Base-by-base conservation (phyloP, 805 yeast genomes). In the Candida montana region DNA sequence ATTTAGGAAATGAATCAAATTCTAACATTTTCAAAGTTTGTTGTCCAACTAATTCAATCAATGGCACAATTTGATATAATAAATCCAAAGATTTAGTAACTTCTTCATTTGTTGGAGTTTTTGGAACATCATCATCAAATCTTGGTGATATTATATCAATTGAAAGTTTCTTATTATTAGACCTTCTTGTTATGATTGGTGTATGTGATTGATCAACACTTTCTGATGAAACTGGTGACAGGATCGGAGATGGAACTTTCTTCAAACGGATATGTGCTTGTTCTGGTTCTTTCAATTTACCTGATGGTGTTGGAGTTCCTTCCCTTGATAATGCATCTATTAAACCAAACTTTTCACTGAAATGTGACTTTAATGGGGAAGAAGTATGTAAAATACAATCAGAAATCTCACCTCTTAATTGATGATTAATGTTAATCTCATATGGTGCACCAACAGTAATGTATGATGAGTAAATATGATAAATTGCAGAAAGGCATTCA, bases 1-100 rank as follows among this genome's bases (percentile, higher is more conserved):
- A 85, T 56, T 84, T 85, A 3, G 84, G 84, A 31, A 82, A 68
- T 7, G 93, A 83, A 61, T 86, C 95, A 28, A 60, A 69, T 49
- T 81, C 83, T 83, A 86, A 78, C 60, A 86, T 61, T 32, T 67
- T 62, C 50, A 72, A 72, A 38, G 83, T 69, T 34, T 72, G 73
- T 10, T 50, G 39, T n/a, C 69, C 65, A 7, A 83, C 74, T 17
- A 64, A 63, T n/a, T 68, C 69, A 39, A 75, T 74, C 13, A 75
- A 60, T 2, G 71, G 72, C 23, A 52, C 63, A 10, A 75, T 50
- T 27, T 59, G 55, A 29, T 63, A 61, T 29, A 77, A 46, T 7
- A 69, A 48, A 7, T 50, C 51, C 39, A 74, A 45, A 8, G 70
- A 62, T 16, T 59, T 62, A 0, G 54, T 53, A 32, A 68, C 52